Conservation (phyloP, 345 rosid genomes). For the Citrus inodora region DNA sequence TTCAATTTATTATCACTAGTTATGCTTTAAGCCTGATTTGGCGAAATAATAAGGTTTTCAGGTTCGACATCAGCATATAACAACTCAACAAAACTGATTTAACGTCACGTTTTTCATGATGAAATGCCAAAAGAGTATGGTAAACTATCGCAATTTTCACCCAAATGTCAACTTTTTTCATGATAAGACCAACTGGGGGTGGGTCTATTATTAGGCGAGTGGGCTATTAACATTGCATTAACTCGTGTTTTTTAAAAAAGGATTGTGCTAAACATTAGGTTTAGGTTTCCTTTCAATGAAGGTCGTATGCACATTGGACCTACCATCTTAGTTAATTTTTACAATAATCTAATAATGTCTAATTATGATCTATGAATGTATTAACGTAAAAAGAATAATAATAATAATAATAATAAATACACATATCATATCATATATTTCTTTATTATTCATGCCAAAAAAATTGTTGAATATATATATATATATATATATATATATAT, state of each 20-base stretch:
- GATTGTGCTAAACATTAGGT: background rate
- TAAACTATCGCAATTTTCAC: conserved; percentile 16
- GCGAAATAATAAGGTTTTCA: background rate
- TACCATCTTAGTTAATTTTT: too few relatives aligned
- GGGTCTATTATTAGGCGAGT: background rate
- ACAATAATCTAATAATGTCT: background rate
- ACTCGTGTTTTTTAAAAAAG: background rate
- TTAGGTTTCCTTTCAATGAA: background rate
- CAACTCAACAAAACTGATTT: conserved; percentile 5
- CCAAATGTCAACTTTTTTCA: conserved; percentile 5
- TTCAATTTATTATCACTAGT: background rate
- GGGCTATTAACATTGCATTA: background rate
- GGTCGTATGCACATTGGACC: too few relatives aligned
- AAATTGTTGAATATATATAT: background rate
- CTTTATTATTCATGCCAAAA: background rate
- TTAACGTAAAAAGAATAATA: too few relatives aligned
- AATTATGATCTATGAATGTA: too few relatives aligned
- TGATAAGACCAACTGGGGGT: background rate
- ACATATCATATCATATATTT: too few relatives aligned
- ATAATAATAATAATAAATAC: too few relatives aligned
- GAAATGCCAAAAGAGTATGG: background rate
- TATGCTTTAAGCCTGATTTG: background rate
- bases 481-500: too few relatives aligned
- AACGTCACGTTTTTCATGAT: conserved; percentile 10
- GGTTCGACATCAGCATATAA: conserved; percentile 23